Evolutionary conservation across 108 stramenopile genomes (phyloP), one percentile per base, ranked within the genome.

Genomic region (Pseudonitzschia delicatissima): DNA sequence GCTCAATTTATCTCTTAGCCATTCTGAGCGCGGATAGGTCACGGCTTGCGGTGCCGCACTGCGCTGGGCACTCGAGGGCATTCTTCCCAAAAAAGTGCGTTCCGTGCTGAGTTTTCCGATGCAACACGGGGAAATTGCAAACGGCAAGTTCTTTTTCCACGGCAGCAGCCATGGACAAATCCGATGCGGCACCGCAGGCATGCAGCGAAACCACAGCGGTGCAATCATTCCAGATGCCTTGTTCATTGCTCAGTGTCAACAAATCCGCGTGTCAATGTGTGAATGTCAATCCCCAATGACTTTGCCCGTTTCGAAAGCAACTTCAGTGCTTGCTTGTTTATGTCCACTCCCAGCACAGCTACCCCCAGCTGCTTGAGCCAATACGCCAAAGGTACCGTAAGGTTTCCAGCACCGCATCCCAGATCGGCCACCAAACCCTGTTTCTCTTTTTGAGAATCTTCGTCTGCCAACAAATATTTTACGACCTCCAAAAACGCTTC

Each of bases 121-220:
- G 45, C 66, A 66, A 57, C 66, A 66, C 11, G 66, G 66, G 28
- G 66, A 66, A 18, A 66, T 36, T 20, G 25, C 51, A 53, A 66
- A 66, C 0, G 66, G 66, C 9, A 66, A 25, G 12, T 31, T 15
- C n/a, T 23, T 26, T 17, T 35, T 9, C 0, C 11, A 66, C 51
- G 7, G 66, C 66, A n/a, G 2, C 51, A 21, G 42, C 50, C 20
- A 66, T 66, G 17, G 66, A 47, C 13, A 66, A 20, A 20, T 66
- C 66, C 31, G 51, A 53, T 66, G 66, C 66, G 9, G 66, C 66
- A 35, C 66, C 66, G 25, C 66, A 66, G 7, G 66, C 66, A 66
- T 66, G 66, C 12, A 66, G 18, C 9, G 66, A 66, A 47, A 66
- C 66, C 15, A 66, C 40, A 20, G 51, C 51, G 9, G 17, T 9